phyloP scores from a whole-genome alignment of 768 basidiomycete species.

The Kwoniella dejecticola region DNA sequence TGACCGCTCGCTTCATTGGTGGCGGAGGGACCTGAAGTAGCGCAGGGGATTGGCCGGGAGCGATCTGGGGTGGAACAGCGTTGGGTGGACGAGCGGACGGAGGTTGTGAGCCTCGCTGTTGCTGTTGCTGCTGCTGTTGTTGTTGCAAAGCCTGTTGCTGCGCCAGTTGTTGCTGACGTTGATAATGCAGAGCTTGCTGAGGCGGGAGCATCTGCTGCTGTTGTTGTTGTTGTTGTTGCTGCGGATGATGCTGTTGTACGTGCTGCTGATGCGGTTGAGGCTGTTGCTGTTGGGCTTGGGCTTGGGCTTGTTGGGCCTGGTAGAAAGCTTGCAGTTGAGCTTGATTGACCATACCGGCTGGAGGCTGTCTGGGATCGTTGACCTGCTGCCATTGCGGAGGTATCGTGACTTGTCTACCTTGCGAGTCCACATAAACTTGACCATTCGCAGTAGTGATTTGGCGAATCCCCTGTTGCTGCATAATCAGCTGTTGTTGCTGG shows the following conservation, averaged over 20 bases:
- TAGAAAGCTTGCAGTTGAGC: constrained; percentile 22
- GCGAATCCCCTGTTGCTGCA: constrained; percentile 14
- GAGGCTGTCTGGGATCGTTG: constrained; percentile 21
- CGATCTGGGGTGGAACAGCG: constrained; percentile 9
- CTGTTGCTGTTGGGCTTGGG: constrained; percentile 7
- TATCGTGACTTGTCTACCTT: constrained; percentile 13
- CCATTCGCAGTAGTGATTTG: constrained; percentile 15
- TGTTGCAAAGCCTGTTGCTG: constrained; percentile 10
- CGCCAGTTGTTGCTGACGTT: constrained; percentile 8
- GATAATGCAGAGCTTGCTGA: constrained; percentile 15
- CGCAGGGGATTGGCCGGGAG: constrained; percentile 19
- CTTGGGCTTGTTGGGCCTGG: constrained; percentile 5
- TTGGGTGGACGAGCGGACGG: constrained; percentile 17
- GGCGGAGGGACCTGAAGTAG: constrained; percentile 23
- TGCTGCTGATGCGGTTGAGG: constrained; percentile 12
- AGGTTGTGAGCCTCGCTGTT: constrained; percentile 15
- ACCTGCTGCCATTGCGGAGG: constrained; percentile 21
- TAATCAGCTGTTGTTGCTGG: constrained; percentile 13
- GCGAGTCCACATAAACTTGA: constrained; percentile 14
- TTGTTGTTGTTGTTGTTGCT: constrained; percentile 10
- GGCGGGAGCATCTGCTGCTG: constrained; percentile 20
- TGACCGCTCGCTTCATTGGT: constrained; percentile 16
- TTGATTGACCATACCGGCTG: constrained; percentile 16
- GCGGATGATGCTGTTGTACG: background rate
- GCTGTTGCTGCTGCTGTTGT: constrained; percentile 1